Conservation (phyloP, 208 protist species). For the Strigomonas galati region DNA sequence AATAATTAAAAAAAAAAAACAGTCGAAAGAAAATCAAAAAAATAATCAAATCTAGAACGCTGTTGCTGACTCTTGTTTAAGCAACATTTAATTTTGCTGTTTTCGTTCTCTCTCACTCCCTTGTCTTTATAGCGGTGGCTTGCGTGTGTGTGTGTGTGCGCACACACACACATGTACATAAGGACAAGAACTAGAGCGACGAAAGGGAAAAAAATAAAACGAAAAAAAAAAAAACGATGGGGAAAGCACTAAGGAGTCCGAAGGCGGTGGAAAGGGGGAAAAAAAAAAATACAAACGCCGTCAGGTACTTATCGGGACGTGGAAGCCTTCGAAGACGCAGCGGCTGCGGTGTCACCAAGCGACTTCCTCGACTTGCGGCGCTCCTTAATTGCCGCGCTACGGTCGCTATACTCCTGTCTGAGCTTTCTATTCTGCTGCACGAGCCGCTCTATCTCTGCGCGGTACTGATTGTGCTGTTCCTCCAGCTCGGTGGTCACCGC, state of each 20-base stretch:
- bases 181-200: not conserved
- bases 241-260: no score
- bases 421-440: slow-evolving; percentile 48
- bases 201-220: slow-evolving; percentile 7
- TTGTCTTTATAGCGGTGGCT: no score
- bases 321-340: not conserved
- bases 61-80: slow-evolving; percentile 1
- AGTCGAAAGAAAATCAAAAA: no score
- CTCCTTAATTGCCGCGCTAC: slow-evolving; percentile 6
- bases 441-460: slow-evolving; percentile 46
- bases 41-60: not conserved
- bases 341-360: not conserved
- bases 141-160: no score
- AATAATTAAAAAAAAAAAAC: no score
- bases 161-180: no score
- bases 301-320: not conserved
- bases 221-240: slow-evolving; percentile 9
- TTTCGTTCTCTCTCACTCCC: no score
- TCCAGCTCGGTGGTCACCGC: slow-evolving; percentile 50
- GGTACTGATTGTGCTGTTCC: slow-evolving; percentile 39
- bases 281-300: slow-evolving; percentile 11
- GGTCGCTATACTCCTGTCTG: slow-evolving; percentile 23
- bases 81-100: slow-evolving; percentile 1
- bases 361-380: slow-evolving; percentile 14
- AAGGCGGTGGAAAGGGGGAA: no score